Percentiles rank a stretch among this genome's conserved stretches.
phyloP scores from a whole-genome alignment of 225 moss, liverwort and hornwort genomes.

The Physcomitrium patens region DNA sequence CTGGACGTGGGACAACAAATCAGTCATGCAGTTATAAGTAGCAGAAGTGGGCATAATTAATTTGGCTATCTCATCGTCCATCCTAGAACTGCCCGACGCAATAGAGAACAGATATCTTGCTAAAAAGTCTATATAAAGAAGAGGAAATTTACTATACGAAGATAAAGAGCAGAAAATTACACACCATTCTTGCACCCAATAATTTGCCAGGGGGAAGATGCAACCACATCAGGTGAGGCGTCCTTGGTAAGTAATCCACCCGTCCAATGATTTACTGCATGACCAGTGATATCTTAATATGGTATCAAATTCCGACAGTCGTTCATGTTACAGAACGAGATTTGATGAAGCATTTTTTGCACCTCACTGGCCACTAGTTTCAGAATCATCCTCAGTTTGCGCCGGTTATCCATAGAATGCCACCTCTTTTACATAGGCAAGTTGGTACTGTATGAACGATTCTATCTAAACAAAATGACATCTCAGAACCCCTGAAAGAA shows the following conservation, averaged over 20 bases:
- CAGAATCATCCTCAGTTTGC: not conserved
- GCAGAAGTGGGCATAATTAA: not conserved
- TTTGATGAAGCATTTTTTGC: not conserved
- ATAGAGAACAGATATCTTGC: not conserved
- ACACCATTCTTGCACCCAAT: constrained; percentile 92
- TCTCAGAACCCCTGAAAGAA: constrained; percentile 8
- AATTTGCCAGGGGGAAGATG: constrained; percentile 79
- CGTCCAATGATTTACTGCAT: constrained; percentile 84
- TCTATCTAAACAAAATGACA: not conserved
- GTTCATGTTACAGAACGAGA: not conserved
- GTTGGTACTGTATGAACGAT: not conserved
- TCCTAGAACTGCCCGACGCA: constrained; percentile 1
- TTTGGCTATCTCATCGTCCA: not conserved
- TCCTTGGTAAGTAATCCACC: constrained; percentile 77
- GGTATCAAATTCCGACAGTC: not conserved
- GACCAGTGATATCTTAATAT: constrained; percentile 17
- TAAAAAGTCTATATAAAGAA: not conserved
- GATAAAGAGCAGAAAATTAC: constrained; percentile 9
- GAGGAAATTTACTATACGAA: not conserved
- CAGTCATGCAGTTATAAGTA: not conserved
- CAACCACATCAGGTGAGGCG: constrained; percentile 83
- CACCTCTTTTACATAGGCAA: not conserved
- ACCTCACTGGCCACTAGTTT: not conserved
- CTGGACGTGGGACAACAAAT: not conserved
- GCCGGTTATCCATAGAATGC: not conserved